Evolutionary conservation across 2,329 filamentous ascomycete species (phyloP).

Genomic region (Cladosporium austrohemisphaericum): DNA sequence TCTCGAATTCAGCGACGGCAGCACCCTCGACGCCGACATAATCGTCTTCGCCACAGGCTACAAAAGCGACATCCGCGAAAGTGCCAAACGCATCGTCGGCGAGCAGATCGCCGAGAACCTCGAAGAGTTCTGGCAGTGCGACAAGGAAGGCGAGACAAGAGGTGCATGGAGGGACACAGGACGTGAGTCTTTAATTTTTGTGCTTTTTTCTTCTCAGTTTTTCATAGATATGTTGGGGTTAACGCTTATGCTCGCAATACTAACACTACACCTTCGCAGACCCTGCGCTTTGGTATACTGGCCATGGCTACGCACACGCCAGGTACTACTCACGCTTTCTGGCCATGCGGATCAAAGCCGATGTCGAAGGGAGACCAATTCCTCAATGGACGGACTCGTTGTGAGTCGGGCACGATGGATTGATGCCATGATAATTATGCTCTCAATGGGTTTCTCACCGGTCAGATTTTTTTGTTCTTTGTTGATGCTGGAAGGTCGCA

Average conservation of each 20-base stretch:
- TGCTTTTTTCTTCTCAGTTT: no score
- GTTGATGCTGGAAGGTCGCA: no score
- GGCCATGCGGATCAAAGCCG: slow-evolving; percentile 44
- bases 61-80: slow-evolving; percentile 49
- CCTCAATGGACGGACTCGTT: slow-evolving; percentile 4
- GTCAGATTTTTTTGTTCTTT: no score
- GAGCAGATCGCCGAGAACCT: slow-evolving; percentile 61
- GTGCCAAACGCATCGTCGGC: slow-evolving; percentile 61
- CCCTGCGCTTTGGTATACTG: slow-evolving; percentile 43
- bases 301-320: slow-evolving; percentile 40
- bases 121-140: slow-evolving; percentile 56
- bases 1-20: slow-evolving; percentile 41
- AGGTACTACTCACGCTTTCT: slow-evolving; percentile 48
- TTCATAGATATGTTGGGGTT: no score
- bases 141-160: slow-evolving; percentile 45
- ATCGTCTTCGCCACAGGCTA: slow-evolving; percentile 47
- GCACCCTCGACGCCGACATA: slow-evolving; percentile 40
- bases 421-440: no score
- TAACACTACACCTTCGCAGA: slow-evolving; percentile 21
- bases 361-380: slow-evolving; percentile 24
- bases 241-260: no score
- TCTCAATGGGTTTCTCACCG: no score
- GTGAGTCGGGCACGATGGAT: not conserved
- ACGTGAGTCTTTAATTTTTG: slow-evolving; percentile 31
- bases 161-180: slow-evolving; percentile 40